Base-by-base conservation (phyloP, 1,139 yeast genomes). In the Geotrichum histeridarum region DNA sequence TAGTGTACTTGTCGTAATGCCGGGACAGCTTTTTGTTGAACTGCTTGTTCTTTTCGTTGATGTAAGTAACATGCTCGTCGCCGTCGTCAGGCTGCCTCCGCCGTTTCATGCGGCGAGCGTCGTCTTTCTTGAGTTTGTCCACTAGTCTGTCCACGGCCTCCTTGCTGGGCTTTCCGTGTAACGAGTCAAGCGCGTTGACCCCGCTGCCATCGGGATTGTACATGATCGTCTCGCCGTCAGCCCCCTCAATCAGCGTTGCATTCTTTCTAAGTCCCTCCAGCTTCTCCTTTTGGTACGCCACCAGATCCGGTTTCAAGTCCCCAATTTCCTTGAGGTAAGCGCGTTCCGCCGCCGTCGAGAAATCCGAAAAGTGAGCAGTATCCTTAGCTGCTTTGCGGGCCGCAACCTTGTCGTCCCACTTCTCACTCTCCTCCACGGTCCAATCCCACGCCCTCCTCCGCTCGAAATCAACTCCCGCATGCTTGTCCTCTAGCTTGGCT, bases 11-110 rank as follows among this genome's bases (percentile, higher is more conserved):
- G 59, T 80, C 82, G 60, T 77, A 78, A 59, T 76, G 78, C 48
- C 91, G 71, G 54, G 82, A 75, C 60, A 89, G 72, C 64, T 86
- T 86, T 67, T 78, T 80, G 69, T 88, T 89, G 70, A 88, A 89
- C 64, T 84, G 86, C 64, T 78, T 79, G 74, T 89, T 89, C 69
- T 84, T 85, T 57, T 85, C 91, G 66, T 86, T 88, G 65, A 89
- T 70, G 50, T 70, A 71, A 14, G 67, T 67, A 42, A 70, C 69
- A 7, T 74, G 77, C 9, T 69, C 75, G 3, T 71, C 75, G n/a
- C 45, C 50, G 11, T 71, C 75, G 15, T 64, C 73, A 5, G 64
- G 63, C 38, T 65, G 64, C 52, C 64, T 70, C 42, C 76, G 70
- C 53, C 73, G 70, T 63, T 70, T 70, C 66, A 67, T 63, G 36